These are phyloP conservation scores for Chalciporus pseudorubinellus DNA, from an alignment of 768 basidiomycete genomes.

Conservation along the genomic window DNA sequence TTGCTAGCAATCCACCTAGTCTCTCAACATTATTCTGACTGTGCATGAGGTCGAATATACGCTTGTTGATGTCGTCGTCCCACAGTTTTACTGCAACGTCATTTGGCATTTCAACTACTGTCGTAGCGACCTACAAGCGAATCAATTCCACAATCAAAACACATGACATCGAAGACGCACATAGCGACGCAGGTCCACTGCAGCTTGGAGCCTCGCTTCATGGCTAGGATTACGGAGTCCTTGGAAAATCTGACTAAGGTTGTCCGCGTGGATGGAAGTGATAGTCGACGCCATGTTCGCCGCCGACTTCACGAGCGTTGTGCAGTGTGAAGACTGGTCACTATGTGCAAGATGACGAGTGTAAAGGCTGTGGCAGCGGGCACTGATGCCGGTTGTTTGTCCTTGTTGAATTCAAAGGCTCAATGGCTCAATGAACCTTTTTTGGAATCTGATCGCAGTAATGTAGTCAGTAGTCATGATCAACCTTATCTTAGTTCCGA, in stretches of 20 bases:
- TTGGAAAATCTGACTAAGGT: constrained; percentile 64
- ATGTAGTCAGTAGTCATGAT: too few relatives aligned
- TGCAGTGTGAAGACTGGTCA: background rate
- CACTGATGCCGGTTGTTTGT: constrained; percentile 27
- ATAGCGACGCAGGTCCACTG: constrained; percentile 71
- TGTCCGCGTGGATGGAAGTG: constrained; percentile 56
- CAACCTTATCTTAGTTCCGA: too few relatives aligned
- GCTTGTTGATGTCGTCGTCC: constrained; percentile 80
- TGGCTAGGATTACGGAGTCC: constrained; percentile 61
- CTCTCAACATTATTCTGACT: constrained; percentile 76
- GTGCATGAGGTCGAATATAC: constrained; percentile 80
- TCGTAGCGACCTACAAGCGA: constrained; percentile 58
- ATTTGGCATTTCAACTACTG: constrained; percentile 76
- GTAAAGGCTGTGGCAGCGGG: constrained; percentile 4
- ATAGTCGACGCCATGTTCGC: constrained; percentile 60
- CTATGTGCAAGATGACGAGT: constrained; percentile 8
- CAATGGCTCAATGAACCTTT: background rate
- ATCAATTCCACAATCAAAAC: constrained; percentile 11
- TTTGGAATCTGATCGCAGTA: constrained; percentile 10
- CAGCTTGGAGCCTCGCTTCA: constrained; percentile 66
- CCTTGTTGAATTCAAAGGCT: constrained; percentile 27
- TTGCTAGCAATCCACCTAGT: constrained; percentile 84
- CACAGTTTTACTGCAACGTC: constrained; percentile 80
- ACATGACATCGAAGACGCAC: constrained; percentile 40
- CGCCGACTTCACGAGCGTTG: constrained; percentile 8